Conservation (phyloP, 2,329 filamentous ascomycete genomes). For the Fusarium chaquense region DNA sequence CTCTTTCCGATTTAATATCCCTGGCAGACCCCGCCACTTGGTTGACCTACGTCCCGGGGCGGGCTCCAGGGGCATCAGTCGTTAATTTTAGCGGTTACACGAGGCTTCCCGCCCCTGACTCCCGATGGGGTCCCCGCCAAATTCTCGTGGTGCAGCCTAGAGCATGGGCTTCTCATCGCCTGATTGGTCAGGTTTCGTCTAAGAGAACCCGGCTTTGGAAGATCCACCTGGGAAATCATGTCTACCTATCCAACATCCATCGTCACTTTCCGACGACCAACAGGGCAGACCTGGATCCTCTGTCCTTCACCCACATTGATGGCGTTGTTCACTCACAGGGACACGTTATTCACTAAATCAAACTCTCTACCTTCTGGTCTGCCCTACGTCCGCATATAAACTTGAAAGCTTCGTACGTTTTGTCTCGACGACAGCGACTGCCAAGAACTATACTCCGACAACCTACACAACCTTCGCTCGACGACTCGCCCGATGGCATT, state of each 20-base stretch:
- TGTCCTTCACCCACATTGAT: slow-evolving; percentile 23
- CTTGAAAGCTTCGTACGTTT: background rate
- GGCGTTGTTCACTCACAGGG: slow-evolving; percentile 1
- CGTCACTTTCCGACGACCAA: slow-evolving; percentile 43
- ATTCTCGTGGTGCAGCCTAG: slow-evolving; percentile 38
- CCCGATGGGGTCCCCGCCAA: slow-evolving; percentile 41
- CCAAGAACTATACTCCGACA: slow-evolving; percentile 30
- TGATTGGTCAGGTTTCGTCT: slow-evolving; percentile 39
- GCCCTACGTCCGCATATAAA: background rate
- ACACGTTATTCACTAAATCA: background rate
- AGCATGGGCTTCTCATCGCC: slow-evolving; percentile 7
- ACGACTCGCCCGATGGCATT: slow-evolving; percentile 47
- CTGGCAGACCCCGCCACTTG: slow-evolving; percentile 16
- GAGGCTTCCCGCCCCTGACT: slow-evolving; percentile 39
- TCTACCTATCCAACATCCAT: slow-evolving; percentile 44
- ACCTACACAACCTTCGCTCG: slow-evolving; percentile 25
- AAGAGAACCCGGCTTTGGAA: slow-evolving; percentile 20
- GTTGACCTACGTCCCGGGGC: background rate
- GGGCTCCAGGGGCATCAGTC: slow-evolving; percentile 13
- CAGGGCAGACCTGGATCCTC: slow-evolving; percentile 35
- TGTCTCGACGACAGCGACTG: slow-evolving; percentile 6
- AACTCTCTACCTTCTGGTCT: background rate
- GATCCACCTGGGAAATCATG: slow-evolving; percentile 44
- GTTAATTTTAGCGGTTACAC: slow-evolving; percentile 36
- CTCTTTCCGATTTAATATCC: background rate